phyloP scores from a whole-genome alignment of 2,329 filamentous ascomycete genomes.

The Pseudogymnoascus sp. region DNA sequence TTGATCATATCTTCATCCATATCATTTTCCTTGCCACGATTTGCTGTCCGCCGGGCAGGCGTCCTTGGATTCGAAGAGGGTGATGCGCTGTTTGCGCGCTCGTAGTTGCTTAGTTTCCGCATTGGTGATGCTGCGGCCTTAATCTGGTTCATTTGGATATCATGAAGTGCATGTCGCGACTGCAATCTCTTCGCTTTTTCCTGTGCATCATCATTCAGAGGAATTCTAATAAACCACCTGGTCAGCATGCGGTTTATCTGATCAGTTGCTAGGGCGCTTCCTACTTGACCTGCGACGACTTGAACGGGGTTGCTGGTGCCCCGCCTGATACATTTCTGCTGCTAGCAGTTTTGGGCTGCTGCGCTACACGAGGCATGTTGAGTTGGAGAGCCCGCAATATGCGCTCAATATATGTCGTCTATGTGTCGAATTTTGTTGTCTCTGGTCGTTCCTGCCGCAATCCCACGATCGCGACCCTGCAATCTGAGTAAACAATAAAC shows the following conservation, averaged over 20 bases:
- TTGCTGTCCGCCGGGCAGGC: conserved; percentile 34
- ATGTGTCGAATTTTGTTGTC: not conserved
- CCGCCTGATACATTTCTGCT: conserved; percentile 32
- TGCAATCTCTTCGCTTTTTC: conserved; percentile 86
- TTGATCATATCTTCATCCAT: conserved; percentile 51
- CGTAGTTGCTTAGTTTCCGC: conserved; percentile 53
- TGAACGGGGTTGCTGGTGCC: conserved; percentile 24
- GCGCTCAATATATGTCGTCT: conserved; percentile 3
- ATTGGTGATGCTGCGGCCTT: conserved; percentile 70
- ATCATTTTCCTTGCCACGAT: conserved; percentile 34
- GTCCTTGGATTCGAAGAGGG: conserved; percentile 47
- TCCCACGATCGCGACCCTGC: conserved; percentile 3
- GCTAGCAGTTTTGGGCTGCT: conserved; percentile 34
- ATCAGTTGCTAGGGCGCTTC: conserved; percentile 3
- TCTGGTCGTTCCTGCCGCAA: conserved; percentile 1
- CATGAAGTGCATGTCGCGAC: conserved; percentile 78
- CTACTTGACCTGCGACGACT: conserved; percentile 30
- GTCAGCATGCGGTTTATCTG: not conserved
- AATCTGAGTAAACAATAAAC: conserved; percentile 8
- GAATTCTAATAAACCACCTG: conserved; percentile 54
- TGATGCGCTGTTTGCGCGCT: conserved; percentile 48
- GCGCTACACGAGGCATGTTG: conserved; percentile 47
- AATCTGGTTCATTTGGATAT: conserved; percentile 86
- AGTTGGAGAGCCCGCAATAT: conserved; percentile 5
- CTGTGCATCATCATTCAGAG: conserved; percentile 87